Evolutionary conservation across 495 filamentous ascomycete species (phyloP), one percentile per base, ranked within the genome.

Genomic region (Neurospora tetraspora): DNA sequence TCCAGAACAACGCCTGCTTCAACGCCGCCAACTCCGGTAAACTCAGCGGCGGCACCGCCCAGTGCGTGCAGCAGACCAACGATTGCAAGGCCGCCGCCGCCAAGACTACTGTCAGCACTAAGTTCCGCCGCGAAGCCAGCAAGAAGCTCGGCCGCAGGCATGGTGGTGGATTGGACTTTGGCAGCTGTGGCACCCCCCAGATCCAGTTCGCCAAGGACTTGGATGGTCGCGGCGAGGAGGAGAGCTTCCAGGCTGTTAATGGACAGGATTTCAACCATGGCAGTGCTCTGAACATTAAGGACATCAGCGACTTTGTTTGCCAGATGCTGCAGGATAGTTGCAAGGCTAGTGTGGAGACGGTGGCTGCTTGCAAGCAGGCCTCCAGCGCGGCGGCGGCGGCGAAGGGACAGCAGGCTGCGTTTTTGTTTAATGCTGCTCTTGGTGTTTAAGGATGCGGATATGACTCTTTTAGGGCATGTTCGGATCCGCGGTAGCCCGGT

Each of bases 231-330:
- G 82, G 83, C 72, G 82, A 82, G 37, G 84, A 88, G 73, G 82
- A 80, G 20, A 79, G 85, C 23, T 90, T 88, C 79, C 80, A 84
- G 65, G 81, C 84, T 39, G 83, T 80, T 14, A 86, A 89, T 76
- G 70, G 76, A 37, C 77, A 72, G 34, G 84, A 86, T 76, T 91
- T 90, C 83, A 83, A 83, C 74, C 89, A 90, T 79, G 88, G 87
- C 20, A 86, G 86, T 4, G 86, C 87, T 1, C 81, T 86, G 39
- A 86, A 85, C 70, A 89, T 89, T 73, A 79, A 79, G 27, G 81
- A 89, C 72, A 86, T 89, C 68, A 83, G 83, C 9, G 75, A 79
- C 73, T 87, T 90, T 77, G 88, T 89, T 75, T 90, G 88, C 80
- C 76, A 81, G 45, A 85, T 85, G 70, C 81, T 91, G 16, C 70